A percentile compares a stretch with the other conserved stretches of the same genome.
Evolutionary conservation across 2,329 filamentous ascomycete genomes (phyloP).

Genomic region (Cercospora brassicicola): DNA sequence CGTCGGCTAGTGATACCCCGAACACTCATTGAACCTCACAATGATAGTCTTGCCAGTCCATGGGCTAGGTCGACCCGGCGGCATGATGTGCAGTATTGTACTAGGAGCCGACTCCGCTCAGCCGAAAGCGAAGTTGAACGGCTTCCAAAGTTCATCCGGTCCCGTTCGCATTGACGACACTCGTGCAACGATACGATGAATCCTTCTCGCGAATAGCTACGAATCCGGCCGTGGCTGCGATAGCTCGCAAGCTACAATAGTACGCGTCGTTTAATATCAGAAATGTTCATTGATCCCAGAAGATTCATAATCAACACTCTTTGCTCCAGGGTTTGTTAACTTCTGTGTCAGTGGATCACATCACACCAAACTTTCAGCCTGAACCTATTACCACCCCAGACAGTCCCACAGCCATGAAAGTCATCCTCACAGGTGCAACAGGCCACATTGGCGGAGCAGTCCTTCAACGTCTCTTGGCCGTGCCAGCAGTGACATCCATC

Average conservation of each 20-base stretch:
- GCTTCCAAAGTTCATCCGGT: background rate
- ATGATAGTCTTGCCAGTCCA: background rate
- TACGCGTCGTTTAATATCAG: background rate
- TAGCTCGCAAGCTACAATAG: background rate
- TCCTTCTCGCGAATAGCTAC: background rate
- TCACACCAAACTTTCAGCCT: background rate
- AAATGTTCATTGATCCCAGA: too few relatives aligned
- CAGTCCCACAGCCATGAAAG: conserved; percentile 50
- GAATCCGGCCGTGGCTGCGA: background rate
- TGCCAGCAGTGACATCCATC: conserved; percentile 52
- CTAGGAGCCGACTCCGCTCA: background rate
- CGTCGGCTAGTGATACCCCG: background rate
- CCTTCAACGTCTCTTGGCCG: conserved; percentile 51
- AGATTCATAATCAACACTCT: background rate
- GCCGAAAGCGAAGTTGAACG: background rate
- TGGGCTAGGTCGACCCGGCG: background rate
- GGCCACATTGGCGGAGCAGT: conserved; percentile 56
- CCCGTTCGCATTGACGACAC: background rate
- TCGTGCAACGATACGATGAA: background rate
- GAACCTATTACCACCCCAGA: background rate
- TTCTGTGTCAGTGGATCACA: background rate
- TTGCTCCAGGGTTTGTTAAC: background rate
- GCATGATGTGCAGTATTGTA: background rate
- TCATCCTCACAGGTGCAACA: conserved; percentile 58
- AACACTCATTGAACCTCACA: background rate